Evolutionary conservation across 257 asterid species (phyloP).

Genomic region (Ehretia macrophylla): DNA sequence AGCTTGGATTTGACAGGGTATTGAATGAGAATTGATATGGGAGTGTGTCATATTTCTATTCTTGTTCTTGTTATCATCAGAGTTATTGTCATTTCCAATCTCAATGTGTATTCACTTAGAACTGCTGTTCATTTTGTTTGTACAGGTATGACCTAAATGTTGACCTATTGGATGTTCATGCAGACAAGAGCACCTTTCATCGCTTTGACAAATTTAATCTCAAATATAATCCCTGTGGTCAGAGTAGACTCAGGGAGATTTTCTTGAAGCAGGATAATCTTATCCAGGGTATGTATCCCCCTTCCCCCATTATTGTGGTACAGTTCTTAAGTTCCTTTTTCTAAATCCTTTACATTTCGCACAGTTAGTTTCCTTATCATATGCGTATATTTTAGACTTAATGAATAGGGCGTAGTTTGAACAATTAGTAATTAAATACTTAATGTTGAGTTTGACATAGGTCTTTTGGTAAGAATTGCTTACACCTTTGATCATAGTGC

Average conservation of each 20-base stretch:
- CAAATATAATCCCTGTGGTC: constrained; percentile 98
- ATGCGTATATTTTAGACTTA: not conserved
- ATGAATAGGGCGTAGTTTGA: not conserved
- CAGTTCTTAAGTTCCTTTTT: not conserved
- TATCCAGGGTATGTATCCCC: constrained; percentile 70
- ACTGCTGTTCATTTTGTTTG: constrained; percentile 17
- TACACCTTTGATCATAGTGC: no score
- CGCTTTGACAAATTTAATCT: constrained; percentile 98
- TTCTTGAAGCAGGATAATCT: constrained; percentile 98
- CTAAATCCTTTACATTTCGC: not conserved
- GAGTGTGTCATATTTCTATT: not conserved
- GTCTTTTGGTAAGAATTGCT: not conserved
- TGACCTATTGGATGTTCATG: constrained; percentile 95
- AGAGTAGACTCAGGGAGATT: constrained; percentile 96
- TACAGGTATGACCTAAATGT: constrained; percentile 94
- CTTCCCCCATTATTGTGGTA: not conserved
- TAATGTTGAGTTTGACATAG: not conserved
- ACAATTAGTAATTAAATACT: not conserved
- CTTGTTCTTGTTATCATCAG: constrained; percentile 9
- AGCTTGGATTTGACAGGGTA: constrained; percentile 97
- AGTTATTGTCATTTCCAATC: not conserved
- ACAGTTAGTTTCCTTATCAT: not conserved
- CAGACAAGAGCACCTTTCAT: constrained; percentile 99
- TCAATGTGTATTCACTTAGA: constrained; percentile 2
- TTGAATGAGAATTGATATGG: not conserved